Evolutionary conservation across 1,139 yeast species (phyloP), one percentile per base, ranked within the genome.

Genomic region (Magnusiomyces suaveolens): DNA sequence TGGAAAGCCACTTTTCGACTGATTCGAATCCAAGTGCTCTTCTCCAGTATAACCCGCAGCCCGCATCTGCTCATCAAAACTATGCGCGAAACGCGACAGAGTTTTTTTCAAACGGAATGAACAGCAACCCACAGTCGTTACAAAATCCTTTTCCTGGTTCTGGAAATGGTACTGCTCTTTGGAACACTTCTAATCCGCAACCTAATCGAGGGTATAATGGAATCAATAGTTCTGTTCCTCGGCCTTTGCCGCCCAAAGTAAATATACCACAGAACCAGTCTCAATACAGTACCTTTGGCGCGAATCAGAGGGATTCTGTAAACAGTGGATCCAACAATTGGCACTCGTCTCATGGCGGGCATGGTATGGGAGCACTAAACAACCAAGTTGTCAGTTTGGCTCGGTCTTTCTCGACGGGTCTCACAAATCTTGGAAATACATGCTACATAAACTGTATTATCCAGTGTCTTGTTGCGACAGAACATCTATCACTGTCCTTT

Each of bases 371-470:
- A n/a, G n/a, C n/a, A n/a, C n/a, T n/a, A n/a, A 36, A 10, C 41
- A 29, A 12, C 33, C 6, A 29, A 29, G 33, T 12, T 29, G 16
- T 36, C 41, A 41, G 14, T 29, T 24, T 39, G 16, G 41, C 43
- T 25, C 50, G 44, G 14, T 54, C 52, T 3, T 66, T 66, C 48
- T 69, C 74, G 12, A 75, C 81, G 0, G 96, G 97, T 0, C 73
- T 92, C 39, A 77, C 77, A 52, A 92, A 92, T 64, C 75, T 87
- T 60, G 97, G 97, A 0, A 92, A 89, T 64, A 86, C 96, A 0
- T 92, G 98, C 69, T 92, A 92, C 68, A 84, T 92, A 83, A 92
- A 92, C 69, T 87, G 96, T 63, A 79, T 92, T 56, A 70, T 92
- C 20, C 98, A 92, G 69, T 90, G 97, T 66, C 71, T 92, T 41